Percentiles rank a stretch among this genome's conserved stretches.
Conservation (phyloP, 2,329 filamentous ascomycete species). For the Monosporascus sp. region DNA sequence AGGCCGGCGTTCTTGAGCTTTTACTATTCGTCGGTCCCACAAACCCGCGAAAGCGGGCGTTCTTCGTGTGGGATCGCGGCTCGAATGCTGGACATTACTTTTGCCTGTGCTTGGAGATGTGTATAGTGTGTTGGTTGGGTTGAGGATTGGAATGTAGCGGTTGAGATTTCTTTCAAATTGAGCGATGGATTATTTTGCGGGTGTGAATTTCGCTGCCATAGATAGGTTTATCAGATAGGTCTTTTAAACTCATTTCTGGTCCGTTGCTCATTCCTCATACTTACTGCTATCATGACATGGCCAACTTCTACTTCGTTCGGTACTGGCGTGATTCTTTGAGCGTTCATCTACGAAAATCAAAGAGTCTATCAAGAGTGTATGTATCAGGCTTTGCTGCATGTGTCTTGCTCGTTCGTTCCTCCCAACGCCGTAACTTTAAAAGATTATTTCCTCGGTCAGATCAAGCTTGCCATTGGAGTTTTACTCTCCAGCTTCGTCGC, state of each 20-base stretch:
- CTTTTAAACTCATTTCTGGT: no score
- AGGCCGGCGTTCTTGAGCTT: conserved; percentile 21
- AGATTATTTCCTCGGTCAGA: not conserved
- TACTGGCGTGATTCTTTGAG: no score
- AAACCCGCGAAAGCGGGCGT: no score
- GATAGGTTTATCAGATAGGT: no score
- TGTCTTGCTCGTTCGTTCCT: not conserved
- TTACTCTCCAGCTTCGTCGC: conserved; percentile 64
- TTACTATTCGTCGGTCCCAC: conserved; percentile 10
- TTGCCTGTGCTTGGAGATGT: conserved; percentile 4
- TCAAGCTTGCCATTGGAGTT: not conserved
- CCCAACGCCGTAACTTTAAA: conserved; percentile 8
- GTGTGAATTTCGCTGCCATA: no score
- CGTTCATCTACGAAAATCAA: no score
- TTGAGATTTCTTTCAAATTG: no score
- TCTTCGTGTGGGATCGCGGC: conserved; percentile 22
- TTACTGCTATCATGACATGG: no score
- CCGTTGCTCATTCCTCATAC: no score
- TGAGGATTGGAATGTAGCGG: not conserved
- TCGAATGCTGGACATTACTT: conserved; percentile 51
- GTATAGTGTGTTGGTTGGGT: not conserved
- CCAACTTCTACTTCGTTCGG: no score
- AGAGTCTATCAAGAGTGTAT: not conserved
- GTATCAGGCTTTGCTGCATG: not conserved
- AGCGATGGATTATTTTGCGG: no score